These are phyloP conservation scores for Penicillium aurantiogriseum DNA, from an alignment of 2,329 filamentous ascomycete genomes.

Conservation along the genomic window DNA sequence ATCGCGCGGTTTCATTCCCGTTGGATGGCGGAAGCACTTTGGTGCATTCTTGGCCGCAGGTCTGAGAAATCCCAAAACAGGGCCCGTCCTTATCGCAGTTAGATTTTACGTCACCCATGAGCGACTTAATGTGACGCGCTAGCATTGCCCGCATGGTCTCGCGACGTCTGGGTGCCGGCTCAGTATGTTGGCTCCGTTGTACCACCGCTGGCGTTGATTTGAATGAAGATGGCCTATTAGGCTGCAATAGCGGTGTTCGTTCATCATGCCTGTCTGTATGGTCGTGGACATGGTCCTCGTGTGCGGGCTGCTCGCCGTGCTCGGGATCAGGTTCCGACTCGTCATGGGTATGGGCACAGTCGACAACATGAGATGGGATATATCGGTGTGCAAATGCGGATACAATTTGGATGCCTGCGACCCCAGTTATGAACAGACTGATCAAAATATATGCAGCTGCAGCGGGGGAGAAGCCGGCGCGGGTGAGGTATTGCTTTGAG, in stretches of 20 bases:
- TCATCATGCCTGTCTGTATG: conserved; percentile 24
- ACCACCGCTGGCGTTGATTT: conserved; percentile 26
- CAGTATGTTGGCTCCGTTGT: conserved; percentile 13
- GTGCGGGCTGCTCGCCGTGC: conserved; percentile 24
- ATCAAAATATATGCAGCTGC: conserved; percentile 56
- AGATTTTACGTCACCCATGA: conserved; percentile 51
- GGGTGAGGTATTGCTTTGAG: conserved; percentile 71
- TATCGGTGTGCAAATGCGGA: conserved; percentile 47
- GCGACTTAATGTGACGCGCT: conserved; percentile 45
- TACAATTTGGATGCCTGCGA: conserved; percentile 46
- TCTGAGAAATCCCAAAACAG: conserved; percentile 62
- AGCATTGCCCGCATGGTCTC: conserved; percentile 38
- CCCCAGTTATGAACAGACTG: conserved; percentile 49
- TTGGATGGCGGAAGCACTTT: conserved; percentile 38
- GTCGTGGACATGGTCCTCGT: conserved; percentile 21
- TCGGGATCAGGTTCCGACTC: conserved; percentile 38
- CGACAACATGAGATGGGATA: conserved; percentile 52
- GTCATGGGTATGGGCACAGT: conserved; percentile 49
- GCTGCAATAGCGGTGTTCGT: conserved; percentile 32
- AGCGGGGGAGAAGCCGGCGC: conserved; percentile 65
- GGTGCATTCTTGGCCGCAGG: conserved; percentile 61
- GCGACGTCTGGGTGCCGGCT: conserved; percentile 15
- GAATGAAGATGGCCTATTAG: conserved; percentile 10
- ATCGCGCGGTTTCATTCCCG: conserved; percentile 18
- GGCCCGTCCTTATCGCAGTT: conserved; percentile 58